These are phyloP conservation scores for Diplosphaera chodatii DNA, from an alignment of 139 green algal genomes.

Conservation along the genomic window DNA sequence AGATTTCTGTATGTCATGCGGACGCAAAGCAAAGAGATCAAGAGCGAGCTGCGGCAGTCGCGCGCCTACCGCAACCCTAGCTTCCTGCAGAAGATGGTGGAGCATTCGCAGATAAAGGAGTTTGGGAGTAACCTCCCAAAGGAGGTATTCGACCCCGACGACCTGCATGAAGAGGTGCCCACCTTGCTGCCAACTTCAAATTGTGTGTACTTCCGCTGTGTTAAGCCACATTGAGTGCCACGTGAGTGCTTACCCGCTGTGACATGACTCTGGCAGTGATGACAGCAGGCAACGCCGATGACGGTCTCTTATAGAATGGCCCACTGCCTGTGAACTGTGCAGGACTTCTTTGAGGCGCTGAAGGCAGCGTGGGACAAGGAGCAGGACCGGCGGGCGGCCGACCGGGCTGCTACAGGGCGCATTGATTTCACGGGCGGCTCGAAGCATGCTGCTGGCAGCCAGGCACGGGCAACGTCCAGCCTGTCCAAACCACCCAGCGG, in stretches of 20 bases:
- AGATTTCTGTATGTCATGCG: constrained; percentile 3
- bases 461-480: background rate
- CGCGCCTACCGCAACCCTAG: constrained; percentile 59
- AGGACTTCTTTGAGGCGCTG: constrained; percentile 11
- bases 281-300: no score
- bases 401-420: background rate
- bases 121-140: constrained; percentile 46
- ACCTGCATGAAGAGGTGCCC: constrained; percentile 18
- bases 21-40: constrained; percentile 3
- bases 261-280: no score
- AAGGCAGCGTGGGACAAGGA: constrained; percentile 2
- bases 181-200: no score
- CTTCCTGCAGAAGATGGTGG: constrained; percentile 69
- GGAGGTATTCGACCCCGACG: constrained; percentile 25
- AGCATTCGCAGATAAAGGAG: constrained; percentile 48
- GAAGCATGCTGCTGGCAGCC: background rate
- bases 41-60: constrained; percentile 7
- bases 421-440: constrained; percentile 7
- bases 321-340: no score
- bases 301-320: no score
- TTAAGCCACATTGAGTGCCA: no score
- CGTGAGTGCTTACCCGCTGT: no score
- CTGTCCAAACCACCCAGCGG: no score
- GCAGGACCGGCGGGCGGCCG: background rate
- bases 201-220: no score